Base-by-base conservation (phyloP, 495 filamentous ascomycete genomes). In the Talaromyces trachyspermus region DNA sequence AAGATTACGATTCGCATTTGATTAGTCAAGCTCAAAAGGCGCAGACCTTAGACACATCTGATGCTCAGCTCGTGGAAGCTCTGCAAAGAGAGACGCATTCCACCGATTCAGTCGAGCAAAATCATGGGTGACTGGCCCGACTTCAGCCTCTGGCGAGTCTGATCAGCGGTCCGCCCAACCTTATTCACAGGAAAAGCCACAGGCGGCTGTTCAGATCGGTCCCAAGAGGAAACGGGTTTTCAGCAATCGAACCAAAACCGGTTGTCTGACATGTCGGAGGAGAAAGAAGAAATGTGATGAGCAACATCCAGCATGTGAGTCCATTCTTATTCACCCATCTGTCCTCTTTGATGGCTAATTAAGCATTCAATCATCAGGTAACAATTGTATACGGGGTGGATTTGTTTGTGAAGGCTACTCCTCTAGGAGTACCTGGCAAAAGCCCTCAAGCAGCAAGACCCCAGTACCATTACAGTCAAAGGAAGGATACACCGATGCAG, bases 281-380 rank as follows among this genome's bases (percentile, higher is more conserved):
- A 78, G 92, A 38, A 98, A 98, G 78, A 98, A 98, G 79, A 98
- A 98, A 65, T 98, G 92, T 60, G 92, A 98, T 58, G 92, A 98
- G 68, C 77, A 77, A 51, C 91, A 95, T 65, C 92, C 92, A 35
- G 84, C 89, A 71, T 98, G 92, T 95, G 55, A 69, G 73, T 69
- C 17, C 35, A 22, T 42, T 25, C 17, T 20, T 10, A 32, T 11
- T 25, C 46, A 22, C 43, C n/a, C n/a, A n/a, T 40, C 24, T 23
- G 17, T 26, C 5, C 26, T 18, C 25, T 27, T 32, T 44, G 14
- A 22, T 40, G 20, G 2, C 12, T 39, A 43, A 44, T 54, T 32
- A 23, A 18, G 6, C 37, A 14, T 46, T 17, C 40, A 29, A 17
- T 27, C n/a, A 49, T 56, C n/a, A 95, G 89, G 89, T 69, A 87